Conservation (phyloP, 2,329 filamentous ascomycete genomes). For the Paraphoma chrysanthemicola region DNA sequence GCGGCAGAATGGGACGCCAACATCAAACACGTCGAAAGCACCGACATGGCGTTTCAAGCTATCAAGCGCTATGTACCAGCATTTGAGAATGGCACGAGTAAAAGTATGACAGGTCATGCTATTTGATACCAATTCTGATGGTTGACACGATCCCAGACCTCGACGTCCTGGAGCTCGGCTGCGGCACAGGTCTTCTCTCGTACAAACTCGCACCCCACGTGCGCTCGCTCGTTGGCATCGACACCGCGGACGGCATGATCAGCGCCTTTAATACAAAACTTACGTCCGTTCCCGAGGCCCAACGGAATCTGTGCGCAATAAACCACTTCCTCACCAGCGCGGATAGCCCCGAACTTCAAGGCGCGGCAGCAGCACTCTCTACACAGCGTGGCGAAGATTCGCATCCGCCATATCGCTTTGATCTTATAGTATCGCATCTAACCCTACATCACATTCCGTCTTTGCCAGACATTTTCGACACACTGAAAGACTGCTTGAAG, state of each 20-base stretch:
- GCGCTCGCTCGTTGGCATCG: slow-evolving; percentile 59
- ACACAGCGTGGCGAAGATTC: slow-evolving; percentile 24
- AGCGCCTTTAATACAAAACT: slow-evolving; percentile 58
- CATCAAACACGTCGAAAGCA: slow-evolving; percentile 56
- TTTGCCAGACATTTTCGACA: slow-evolving; percentile 52
- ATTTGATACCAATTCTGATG: not conserved
- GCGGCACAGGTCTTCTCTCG: slow-evolving; percentile 63
- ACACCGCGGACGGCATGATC: slow-evolving; percentile 64
- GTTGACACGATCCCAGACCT: slow-evolving; percentile 28
- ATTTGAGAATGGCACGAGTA: slow-evolving; percentile 36
- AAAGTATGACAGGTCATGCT: slow-evolving; percentile 16
- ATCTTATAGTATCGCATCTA: slow-evolving; percentile 61
- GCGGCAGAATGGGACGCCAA: slow-evolving; percentile 64
- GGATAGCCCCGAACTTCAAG: slow-evolving; percentile 50
- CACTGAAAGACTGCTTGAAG: slow-evolving; percentile 57
- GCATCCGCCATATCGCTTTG: slow-evolving; percentile 49
- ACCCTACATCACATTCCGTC: slow-evolving; percentile 64
- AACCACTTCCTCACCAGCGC: slow-evolving; percentile 58
- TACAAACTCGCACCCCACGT: slow-evolving; percentile 58
- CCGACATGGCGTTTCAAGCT: slow-evolving; percentile 54
- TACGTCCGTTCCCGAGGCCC: slow-evolving; percentile 16
- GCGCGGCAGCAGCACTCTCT: slow-evolving; percentile 39
- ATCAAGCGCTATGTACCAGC: slow-evolving; percentile 51
- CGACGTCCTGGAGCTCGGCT: slow-evolving; percentile 64
- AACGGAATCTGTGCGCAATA: slow-evolving; percentile 55